Evolutionary conservation across 1,284 basidiomycete genomes (phyloP).

Genomic region (Tilletia horrida): DNA sequence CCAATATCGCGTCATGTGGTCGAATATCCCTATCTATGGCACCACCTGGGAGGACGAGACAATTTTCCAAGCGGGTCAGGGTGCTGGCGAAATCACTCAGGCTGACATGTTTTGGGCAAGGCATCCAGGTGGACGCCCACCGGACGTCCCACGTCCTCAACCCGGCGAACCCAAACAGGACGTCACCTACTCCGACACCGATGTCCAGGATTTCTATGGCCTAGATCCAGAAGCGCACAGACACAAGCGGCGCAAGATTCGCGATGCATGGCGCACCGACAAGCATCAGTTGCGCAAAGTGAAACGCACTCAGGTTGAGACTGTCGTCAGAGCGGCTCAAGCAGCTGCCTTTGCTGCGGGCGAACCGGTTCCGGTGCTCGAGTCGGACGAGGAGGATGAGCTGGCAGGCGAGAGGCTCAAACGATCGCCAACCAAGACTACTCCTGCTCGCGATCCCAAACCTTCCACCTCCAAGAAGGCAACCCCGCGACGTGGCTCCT

Average conservation of each 20-base stretch:
- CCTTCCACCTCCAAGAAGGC: too few species aligned
- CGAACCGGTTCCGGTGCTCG: neutral
- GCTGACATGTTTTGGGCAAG: constrained; percentile 5
- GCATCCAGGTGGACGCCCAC: neutral
- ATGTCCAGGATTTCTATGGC: neutral
- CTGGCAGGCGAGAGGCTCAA: neutral
- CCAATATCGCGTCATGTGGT: neutral
- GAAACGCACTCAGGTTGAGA: neutral
- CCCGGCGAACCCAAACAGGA: neutral
- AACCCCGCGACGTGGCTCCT: too few species aligned
- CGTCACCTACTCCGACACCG: neutral
- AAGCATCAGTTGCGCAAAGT: neutral
- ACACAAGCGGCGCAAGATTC: neutral
- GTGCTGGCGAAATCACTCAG: neutral
- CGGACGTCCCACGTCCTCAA: neutral
- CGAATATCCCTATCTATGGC: neutral
- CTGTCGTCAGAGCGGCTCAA: neutral
- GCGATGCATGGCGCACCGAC: constrained; percentile 11
- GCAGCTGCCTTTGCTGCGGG: constrained; percentile 2
- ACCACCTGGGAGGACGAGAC: neutral
- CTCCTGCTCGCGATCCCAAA: too few species aligned
- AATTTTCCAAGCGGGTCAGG: neutral
- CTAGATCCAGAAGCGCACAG: neutral
- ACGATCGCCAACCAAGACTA: neutral
- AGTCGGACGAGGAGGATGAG: neutral